Evolutionary conservation across 768 basidiomycete species (phyloP), one percentile per base, ranked within the genome.

Genomic region (Russula griseocarnosa): DNA sequence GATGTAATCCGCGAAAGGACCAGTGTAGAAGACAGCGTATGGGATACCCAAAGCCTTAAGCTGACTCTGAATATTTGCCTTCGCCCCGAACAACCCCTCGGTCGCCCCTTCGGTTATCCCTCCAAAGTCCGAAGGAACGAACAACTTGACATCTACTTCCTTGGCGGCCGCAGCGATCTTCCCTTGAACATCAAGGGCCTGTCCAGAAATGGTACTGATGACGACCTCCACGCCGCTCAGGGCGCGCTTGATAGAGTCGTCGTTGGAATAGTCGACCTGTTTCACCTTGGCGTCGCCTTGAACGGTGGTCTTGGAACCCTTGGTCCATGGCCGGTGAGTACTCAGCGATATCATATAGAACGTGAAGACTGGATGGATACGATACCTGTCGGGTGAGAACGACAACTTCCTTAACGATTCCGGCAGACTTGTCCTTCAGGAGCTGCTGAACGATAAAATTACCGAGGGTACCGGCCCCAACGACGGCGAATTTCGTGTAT

Each of bases 241-340:
- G 1, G 66, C 59, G 1, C 5, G 16, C 49, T 26, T 53, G 49
- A 67, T 60, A 1, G 63, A 52, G 14, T 55, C 66, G 11, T 57
- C 50, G 42, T 57, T 52, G 18, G 58, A 55, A 24, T 67, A 67
- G 44, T 67, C 66, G 51, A 66, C 64, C 3, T 32, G 34, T 1
- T 57, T 55, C 34, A 66, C 58, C 32, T 30, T 59, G 49, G 55
- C 66, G 26, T 60, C 59, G 14, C 42, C 54, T 3, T 60, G 34
- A 20, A 65, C 8, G 42, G 66, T 53, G 13, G 60, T 69, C 18
- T 73, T 71, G 13, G 72, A 74, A 54, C 73, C 73, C 62, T 68
- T 58, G 3, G 46, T n/a, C 44, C 44, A n/a, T 10, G n/a, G 44
- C 20, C 6, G 28, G 24, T 49, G 2, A 24, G 16, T 9, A n/a